phyloP scores from a whole-genome alignment of 805 yeast species.

The Barnettozyma siamensis region DNA sequence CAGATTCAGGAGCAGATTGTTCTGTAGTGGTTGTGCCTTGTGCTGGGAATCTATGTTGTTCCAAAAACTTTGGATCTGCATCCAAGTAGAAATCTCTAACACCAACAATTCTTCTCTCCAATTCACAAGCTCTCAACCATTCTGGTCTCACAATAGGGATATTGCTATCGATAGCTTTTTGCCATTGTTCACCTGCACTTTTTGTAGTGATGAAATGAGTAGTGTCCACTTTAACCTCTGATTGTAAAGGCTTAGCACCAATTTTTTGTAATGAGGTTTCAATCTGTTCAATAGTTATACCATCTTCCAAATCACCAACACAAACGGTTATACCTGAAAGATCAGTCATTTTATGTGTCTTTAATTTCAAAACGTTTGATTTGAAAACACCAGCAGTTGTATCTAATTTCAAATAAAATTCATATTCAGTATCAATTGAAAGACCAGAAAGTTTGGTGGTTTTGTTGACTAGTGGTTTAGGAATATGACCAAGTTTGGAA shows the following conservation, averaged over 20 bases:
- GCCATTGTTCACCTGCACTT: conserved; percentile 65
- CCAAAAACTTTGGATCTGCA: conserved; percentile 39
- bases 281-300: conserved; percentile 48
- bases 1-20: conserved; percentile 10
- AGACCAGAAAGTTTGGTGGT: conserved; percentile 88
- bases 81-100: conserved; percentile 81
- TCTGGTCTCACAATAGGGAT: conserved; percentile 95
- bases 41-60: conserved; percentile 36
- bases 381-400: conserved; percentile 86
- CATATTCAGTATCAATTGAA: conserved; percentile 77
- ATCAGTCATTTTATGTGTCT: conserved; percentile 95
- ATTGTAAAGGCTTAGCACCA: conserved; percentile 78
- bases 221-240: conserved; percentile 76
- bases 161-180: conserved; percentile 76
- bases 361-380: conserved; percentile 62
- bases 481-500: conserved; percentile 71
- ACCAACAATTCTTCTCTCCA: conserved; percentile 85
- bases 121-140: conserved; percentile 92
- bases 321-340: conserved; percentile 89
- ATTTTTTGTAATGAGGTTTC: conserved; percentile 57
- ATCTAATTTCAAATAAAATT: conserved; percentile 71
- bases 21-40: conserved; percentile 13
- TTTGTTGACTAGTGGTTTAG: conserved; percentile 70
- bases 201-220: conserved; percentile 86
- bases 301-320: conserved; percentile 66